Percentiles rank a stretch among this genome's conserved stretches.
These are phyloP conservation scores for Chalara sp. DNA, from an alignment of 2,329 filamentous ascomycete genomes.

Conservation along the genomic window DNA sequence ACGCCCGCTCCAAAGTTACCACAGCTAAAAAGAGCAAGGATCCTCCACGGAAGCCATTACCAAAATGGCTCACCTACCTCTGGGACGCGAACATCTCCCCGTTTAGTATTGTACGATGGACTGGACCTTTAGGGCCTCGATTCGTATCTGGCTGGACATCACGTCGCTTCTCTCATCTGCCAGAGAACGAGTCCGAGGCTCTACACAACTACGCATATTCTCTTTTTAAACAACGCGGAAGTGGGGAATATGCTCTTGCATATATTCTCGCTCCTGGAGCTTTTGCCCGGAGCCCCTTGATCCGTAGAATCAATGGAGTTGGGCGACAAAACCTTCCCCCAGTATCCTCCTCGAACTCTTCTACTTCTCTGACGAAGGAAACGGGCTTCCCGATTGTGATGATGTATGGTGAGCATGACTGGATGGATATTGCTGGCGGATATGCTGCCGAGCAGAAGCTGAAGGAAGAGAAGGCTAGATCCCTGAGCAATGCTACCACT, in stretches of 20 bases:
- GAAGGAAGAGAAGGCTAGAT: slow-evolving; percentile 55
- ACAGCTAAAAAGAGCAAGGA: slow-evolving; percentile 26
- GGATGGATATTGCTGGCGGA: slow-evolving; percentile 94
- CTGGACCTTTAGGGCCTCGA: slow-evolving; percentile 82
- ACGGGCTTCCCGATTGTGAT: slow-evolving; percentile 78
- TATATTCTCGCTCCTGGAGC: slow-evolving; percentile 93
- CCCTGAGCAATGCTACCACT: slow-evolving; percentile 52
- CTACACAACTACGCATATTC: slow-evolving; percentile 93
- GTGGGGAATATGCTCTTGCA: slow-evolving; percentile 86
- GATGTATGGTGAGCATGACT: slow-evolving; percentile 97
- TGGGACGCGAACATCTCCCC: slow-evolving; percentile 98
- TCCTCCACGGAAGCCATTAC: slow-evolving; percentile 47
- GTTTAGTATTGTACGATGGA: slow-evolving; percentile 82
- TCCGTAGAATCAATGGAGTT: slow-evolving; percentile 78
- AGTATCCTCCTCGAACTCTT: background rate
- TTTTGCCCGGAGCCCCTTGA: slow-evolving; percentile 80
- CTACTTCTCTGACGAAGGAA: slow-evolving; percentile 17
- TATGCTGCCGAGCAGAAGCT: slow-evolving; percentile 74
- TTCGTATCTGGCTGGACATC: slow-evolving; percentile 94
- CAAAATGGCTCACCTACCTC: slow-evolving; percentile 83
- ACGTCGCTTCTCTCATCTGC: slow-evolving; percentile 84
- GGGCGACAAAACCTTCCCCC: slow-evolving; percentile 56
- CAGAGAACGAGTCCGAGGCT: slow-evolving; percentile 68
- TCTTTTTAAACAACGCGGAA: slow-evolving; percentile 86
- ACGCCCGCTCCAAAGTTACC: slow-evolving; percentile 35